Base-by-base conservation (phyloP, 352 stramenopile genomes). In the Peronospora destructor region DNA sequence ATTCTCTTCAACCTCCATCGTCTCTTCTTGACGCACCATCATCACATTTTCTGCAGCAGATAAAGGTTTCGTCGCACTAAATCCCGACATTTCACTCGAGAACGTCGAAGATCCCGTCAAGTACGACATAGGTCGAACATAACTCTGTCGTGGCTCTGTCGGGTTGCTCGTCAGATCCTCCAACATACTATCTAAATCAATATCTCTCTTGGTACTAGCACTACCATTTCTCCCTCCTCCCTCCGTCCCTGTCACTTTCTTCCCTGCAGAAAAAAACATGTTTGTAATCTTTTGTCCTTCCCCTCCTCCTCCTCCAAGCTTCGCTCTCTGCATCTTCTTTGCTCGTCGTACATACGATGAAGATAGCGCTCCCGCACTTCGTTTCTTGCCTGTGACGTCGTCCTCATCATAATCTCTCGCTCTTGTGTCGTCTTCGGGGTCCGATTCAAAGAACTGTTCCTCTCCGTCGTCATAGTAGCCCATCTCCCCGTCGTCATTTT, bases 401-500 rank as follows among this genome's bases (percentile, higher is more conserved):
- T 64, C 61, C 32, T 72, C 70, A 9, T 72, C 73, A 12, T 77
- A 68, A n/a, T 78, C 71, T 13, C 68, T 52, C 1, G 45, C 39
- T 21, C 19, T 13, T 35, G 25, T 67, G 14, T 35, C 64, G 14
- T 70, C 68, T 46, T 92, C 79, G 3, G 68, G 56, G 45, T 93
- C 80, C 13, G 77, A 89, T 48, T 94, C 84, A 47, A 94, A 94
- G 45, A 92, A 92, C 67, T 90, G 77, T 45, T 94, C 84, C 45
- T 94, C 84, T 40, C 84, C 84, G 44, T 94, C 83, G 48, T 94
- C 84, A 45, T 84, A 93, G 57, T 94, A 94, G 11, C 84, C 84
- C 66, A 92, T 88, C 52, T 84, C 79, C 10, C 73, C 67, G 44
- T 87, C 82, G 23, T 94, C 84, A 54, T 94, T 89, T 47, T 87